Conservation (phyloP, 2,329 filamentous ascomycete genomes). For the Fusarium pseudocircinatum region DNA sequence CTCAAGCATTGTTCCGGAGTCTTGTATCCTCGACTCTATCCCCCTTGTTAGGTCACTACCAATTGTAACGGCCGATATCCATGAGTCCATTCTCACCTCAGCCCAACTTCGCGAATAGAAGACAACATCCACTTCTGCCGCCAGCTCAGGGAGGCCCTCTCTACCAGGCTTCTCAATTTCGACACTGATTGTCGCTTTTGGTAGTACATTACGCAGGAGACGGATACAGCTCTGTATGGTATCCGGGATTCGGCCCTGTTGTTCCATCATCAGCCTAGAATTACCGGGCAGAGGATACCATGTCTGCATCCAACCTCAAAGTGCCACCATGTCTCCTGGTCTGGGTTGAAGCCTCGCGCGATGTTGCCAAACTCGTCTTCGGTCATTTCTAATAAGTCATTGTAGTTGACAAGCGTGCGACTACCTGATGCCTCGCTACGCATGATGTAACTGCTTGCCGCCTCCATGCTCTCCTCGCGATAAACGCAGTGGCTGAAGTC, state of each 20-base stretch:
- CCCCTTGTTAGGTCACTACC: constrained; percentile 26
- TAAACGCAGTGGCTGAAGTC: constrained; percentile 68
- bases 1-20: constrained; percentile 63
- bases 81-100: constrained; percentile 57
- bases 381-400: constrained; percentile 74
- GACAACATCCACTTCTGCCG: constrained; percentile 72
- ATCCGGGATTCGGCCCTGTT: constrained; percentile 70
- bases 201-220: constrained; percentile 59
- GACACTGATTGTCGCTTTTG: constrained; percentile 67
- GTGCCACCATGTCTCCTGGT: constrained; percentile 69
- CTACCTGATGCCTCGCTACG: constrained; percentile 67
- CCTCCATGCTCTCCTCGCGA: constrained; percentile 61
- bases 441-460: constrained; percentile 76
- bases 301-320: constrained; percentile 66
- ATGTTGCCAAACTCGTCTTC: constrained; percentile 64
- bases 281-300: background rate
- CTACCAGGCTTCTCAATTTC: constrained; percentile 77
- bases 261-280: constrained; percentile 23
- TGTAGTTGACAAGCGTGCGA: constrained; percentile 77
- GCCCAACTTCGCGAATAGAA: constrained; percentile 80
- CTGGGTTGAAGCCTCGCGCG: constrained; percentile 50
- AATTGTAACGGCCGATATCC: constrained; percentile 5
- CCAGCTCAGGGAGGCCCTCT: constrained; percentile 66
- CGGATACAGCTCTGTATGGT: constrained; percentile 68
- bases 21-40: constrained; percentile 51